Evolutionary conservation across 495 filamentous ascomycete species (phyloP).

Genomic region (Friedmanniomyces endolithicus): DNA sequence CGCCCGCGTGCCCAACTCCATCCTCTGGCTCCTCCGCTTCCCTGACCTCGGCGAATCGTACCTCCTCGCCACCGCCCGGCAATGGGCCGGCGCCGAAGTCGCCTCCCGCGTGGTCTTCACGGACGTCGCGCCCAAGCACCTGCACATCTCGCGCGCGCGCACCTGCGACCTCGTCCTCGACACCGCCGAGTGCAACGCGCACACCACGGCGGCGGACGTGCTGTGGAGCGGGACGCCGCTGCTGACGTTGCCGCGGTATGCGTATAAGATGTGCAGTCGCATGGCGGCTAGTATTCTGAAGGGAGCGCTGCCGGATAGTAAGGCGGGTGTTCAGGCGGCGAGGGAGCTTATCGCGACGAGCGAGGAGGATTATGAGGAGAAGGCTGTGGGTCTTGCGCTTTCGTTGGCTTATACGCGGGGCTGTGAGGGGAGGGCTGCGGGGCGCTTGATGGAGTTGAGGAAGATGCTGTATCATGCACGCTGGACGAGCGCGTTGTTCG

Average conservation of each 20-base stretch:
- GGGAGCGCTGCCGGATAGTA: slow-evolving; percentile 65
- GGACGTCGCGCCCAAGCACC: slow-evolving; percentile 88
- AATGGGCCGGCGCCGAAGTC: slow-evolving; percentile 76
- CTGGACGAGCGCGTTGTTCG: slow-evolving; percentile 75
- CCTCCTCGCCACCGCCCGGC: slow-evolving; percentile 61
- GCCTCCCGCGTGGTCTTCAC: slow-evolving; percentile 92
- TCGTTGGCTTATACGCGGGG: slow-evolving; percentile 5
- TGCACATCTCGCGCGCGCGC: slow-evolving; percentile 84
- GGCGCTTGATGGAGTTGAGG: slow-evolving; percentile 61
- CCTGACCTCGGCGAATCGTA: slow-evolving; percentile 86
- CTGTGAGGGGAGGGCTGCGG: slow-evolving; percentile 34
- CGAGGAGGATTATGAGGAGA: slow-evolving; percentile 74
- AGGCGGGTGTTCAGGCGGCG: slow-evolving; percentile 54
- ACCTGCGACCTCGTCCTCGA: slow-evolving; percentile 92
- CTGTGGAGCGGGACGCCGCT: slow-evolving; percentile 93
- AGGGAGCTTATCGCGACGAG: slow-evolving; percentile 60
- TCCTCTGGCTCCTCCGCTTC: slow-evolving; percentile 94
- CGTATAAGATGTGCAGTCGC: slow-evolving; percentile 97
- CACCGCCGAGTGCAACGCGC: slow-evolving; percentile 95
- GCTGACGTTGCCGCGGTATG: slow-evolving; percentile 83
- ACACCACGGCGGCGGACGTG: slow-evolving; percentile 94
- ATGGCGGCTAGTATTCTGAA: slow-evolving; percentile 92
- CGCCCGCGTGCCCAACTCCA: slow-evolving; percentile 68
- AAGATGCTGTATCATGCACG: slow-evolving; percentile 69
- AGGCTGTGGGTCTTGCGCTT: slow-evolving; percentile 57